Base-by-base conservation (phyloP, 495 filamentous ascomycete genomes). In the Pseudomonodictys pantanalensis region DNA sequence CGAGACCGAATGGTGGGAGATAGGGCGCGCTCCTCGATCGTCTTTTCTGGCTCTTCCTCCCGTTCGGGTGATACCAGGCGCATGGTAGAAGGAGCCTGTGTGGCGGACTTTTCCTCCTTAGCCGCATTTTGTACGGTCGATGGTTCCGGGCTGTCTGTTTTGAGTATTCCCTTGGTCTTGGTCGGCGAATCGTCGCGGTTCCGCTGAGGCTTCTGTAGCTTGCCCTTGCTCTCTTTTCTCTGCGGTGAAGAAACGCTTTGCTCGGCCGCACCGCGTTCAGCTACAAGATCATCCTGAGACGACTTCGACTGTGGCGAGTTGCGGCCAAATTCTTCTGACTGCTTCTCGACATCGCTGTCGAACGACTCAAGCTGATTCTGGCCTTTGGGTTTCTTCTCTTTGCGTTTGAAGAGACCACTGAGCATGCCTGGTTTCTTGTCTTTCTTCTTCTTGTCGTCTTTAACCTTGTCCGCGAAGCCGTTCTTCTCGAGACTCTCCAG, bases 341-440 rank as follows among this genome's bases (percentile, higher is more conserved):
- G 75, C 24, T 79, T 74, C 52, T 90, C 87, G 9, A 80, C 76
- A 59, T 69, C 67, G 44, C 63, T 69, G 30, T 71, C 57, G 24
- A 66, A 49, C 0, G 53, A 53, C 10, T 60, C 53, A 3, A 56
- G 60, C 42, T 89, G 85, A 47, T 89, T 87, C 8, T 79, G 77
- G 41, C 78, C 72, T 63, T 86, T 88, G 52, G 76, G 76, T 70
- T 89, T 97, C 78, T 91, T 96, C 62, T 96, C 90, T 67, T 95
- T 96, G 53, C 90, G 80, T 67, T 95, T 97, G 80, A 99, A 99
- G 65, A 97, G 80, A 38, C 91, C 92, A 66, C 91, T 91, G 46
- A 99, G 84, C 74, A 92, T 95, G 46, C 91, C 89, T 12, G 85
- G 79, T 69, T 93, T 96, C 77, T 96, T 95, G 56, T 96, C 89